Conservation (phyloP, 2,329 filamentous ascomycete genomes). For the Tolypocladium ovalisporum region DNA sequence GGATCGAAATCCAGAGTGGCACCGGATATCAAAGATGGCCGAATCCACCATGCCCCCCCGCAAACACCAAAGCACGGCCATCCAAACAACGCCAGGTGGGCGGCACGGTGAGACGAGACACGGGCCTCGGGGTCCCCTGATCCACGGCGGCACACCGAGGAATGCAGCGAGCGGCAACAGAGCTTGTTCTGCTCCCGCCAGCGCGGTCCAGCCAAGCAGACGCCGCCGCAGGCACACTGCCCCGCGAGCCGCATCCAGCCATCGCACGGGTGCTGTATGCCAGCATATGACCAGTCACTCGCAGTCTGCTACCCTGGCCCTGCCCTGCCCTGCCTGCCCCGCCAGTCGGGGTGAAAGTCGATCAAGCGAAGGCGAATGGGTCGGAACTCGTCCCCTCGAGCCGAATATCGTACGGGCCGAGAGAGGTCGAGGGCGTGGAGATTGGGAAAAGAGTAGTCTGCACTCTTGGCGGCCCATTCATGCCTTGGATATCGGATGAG, state of each 20-base stretch:
- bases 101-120: not conserved
- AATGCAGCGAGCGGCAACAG: not conserved
- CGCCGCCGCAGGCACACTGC: not conserved
- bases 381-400: no score
- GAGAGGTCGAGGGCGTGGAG: not conserved
- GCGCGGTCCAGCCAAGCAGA: not conserved
- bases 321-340: not conserved
- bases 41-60: not conserved
- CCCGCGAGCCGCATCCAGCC: not conserved
- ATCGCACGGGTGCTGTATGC: not conserved
- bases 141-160: not conserved
- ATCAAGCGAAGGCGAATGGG: not conserved
- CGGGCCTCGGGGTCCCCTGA: not conserved
- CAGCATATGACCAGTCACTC: not conserved
- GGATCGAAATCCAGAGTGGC: not conserved
- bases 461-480: no score
- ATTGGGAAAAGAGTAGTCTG: not conserved
- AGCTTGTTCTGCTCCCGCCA: not conserved
- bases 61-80: not conserved
- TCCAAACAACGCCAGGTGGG: not conserved
- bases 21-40: not conserved
- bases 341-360: not conserved
- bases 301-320: no score
- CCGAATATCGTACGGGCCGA: not conserved
- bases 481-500: not conserved